Percentiles rank a stretch among this genome's conserved stretches.
Conservation (phyloP, 441 rosid genomes). For the Omphalea diandra region DNA sequence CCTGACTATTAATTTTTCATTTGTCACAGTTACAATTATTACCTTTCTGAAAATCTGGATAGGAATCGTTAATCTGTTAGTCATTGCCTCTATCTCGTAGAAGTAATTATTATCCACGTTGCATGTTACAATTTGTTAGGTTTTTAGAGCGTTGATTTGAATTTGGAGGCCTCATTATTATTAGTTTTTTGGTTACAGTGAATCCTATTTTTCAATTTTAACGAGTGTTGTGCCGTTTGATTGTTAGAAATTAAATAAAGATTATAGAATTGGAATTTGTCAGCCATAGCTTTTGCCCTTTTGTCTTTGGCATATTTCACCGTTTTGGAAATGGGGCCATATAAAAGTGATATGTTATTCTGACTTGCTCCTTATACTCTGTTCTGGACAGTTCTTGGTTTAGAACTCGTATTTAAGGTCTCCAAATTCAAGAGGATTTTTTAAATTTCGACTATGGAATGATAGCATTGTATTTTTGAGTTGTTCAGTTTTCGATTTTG, state of each 20-base stretch:
- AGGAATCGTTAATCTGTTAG: not conserved
- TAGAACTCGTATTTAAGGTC: not conserved
- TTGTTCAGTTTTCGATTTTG: not conserved
- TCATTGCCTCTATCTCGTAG: not conserved
- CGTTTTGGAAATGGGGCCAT: no score
- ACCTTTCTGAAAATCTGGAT: not conserved
- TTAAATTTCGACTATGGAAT: not conserved
- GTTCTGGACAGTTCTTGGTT: not conserved
- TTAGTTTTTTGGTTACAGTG: not conserved
- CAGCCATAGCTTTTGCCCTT: not conserved
- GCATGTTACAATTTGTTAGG: not conserved
- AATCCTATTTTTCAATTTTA: not conserved
- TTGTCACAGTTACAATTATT: no score
- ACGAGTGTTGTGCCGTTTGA: not conserved
- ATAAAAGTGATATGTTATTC: no score
- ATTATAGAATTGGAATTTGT: not conserved
- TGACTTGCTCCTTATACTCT: no score
- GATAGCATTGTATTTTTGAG: not conserved
- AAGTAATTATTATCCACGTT: not conserved
- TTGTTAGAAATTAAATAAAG: not conserved
- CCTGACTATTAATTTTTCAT: no score
- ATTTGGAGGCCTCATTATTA: conserved; percentile 10
- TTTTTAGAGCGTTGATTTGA: not conserved
- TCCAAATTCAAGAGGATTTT: not conserved
- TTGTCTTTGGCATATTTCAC: not conserved